Evolutionary conservation across 2,329 filamentous ascomycete species (phyloP).

Genomic region (Pyricularia pennisetigena): DNA sequence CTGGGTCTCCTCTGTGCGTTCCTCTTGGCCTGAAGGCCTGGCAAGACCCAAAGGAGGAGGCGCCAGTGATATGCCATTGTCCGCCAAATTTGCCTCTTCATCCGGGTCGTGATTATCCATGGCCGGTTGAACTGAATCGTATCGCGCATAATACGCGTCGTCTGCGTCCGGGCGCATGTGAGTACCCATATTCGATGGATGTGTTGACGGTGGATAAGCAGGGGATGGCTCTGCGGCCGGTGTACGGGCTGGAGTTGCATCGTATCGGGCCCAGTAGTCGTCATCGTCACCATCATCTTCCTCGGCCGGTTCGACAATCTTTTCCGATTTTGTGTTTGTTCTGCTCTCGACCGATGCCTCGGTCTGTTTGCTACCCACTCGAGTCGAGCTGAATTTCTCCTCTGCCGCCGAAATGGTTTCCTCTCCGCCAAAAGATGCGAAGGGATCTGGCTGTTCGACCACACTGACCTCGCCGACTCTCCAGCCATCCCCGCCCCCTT

Average conservation of each 20-base stretch:
- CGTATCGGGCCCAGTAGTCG: conserved; percentile 73
- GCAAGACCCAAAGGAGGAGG: conserved; percentile 24
- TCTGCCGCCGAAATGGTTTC: conserved; percentile 51
- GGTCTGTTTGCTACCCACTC: neutral
- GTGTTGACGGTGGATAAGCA: conserved; percentile 32
- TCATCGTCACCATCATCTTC: conserved; percentile 58
- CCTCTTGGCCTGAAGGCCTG: conserved; percentile 9
- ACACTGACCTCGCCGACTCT: conserved; percentile 59
- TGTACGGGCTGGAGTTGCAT: conserved; percentile 57
- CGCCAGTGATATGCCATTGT: conserved; percentile 19
- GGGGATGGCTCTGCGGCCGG: conserved; percentile 54
- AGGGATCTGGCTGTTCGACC: conserved; percentile 46
- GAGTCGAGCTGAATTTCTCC: conserved; percentile 29
- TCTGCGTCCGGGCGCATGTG: conserved; percentile 36
- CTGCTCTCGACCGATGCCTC: neutral
- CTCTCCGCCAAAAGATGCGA: conserved; percentile 40
- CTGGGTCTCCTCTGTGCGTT: conserved; percentile 15
- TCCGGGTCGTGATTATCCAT: conserved; percentile 77
- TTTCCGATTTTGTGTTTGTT: conserved; percentile 7
- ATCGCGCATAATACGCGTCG: conserved; percentile 66
- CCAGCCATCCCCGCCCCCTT: conserved; percentile 56
- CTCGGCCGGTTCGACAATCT: conserved; percentile 7
- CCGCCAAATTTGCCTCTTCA: conserved; percentile 36
- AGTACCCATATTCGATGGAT: conserved; percentile 5
- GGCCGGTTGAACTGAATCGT: conserved; percentile 69